Base-by-base conservation (phyloP, 2,329 filamentous ascomycete genomes). In the Eutypa lata region DNA sequence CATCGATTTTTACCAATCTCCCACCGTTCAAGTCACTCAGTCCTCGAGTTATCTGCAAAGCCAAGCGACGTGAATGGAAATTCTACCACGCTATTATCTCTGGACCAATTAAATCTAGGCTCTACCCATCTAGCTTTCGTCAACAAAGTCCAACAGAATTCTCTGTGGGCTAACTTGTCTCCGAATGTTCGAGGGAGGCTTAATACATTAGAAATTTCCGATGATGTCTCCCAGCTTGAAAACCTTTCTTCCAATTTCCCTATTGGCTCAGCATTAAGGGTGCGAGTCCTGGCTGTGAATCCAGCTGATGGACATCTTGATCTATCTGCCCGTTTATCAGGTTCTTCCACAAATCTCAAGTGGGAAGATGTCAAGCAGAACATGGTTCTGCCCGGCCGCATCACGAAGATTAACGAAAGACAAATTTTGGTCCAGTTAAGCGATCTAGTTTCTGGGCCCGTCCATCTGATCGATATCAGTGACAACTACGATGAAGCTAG, bases 1-100 rank as follows among this genome's bases (percentile, higher is more conserved):
- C 90, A 97, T 71, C 86, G 88, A 45, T 99, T 96, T 74, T 78
- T 99, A 42, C 92, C 94, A 2, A 90, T 99, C 63, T 89, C 89
- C 37, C 93, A 97, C 72, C 84, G 91, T 50, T 85, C 86, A 47
- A 86, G 85, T 52, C 92, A 91, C 69, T 86, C 87, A 0, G 88
- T 96, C 2, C 89, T 93, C 54, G 94, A 99, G 69, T 80, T 97
- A 49, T 94, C 92, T 3, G 83, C 88, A 3, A 97, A 92, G 72
- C 80, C 83, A 33, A 88, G 82, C 53, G 81, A 88, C 53, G 69
- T 86, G 40, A 78, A 85, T 50, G 68, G 67, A 19, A 69, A 71
- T 11, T 57, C 67, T 7, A 61, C 71, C 0, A 63, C 74, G 33
- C 74, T 86, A 1, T 75, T 96, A 45, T 84, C 84, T 7, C 75